These are phyloP conservation scores for Calvatia gigantea DNA, from an alignment of 768 basidiomycete species.

Conservation along the genomic window DNA sequence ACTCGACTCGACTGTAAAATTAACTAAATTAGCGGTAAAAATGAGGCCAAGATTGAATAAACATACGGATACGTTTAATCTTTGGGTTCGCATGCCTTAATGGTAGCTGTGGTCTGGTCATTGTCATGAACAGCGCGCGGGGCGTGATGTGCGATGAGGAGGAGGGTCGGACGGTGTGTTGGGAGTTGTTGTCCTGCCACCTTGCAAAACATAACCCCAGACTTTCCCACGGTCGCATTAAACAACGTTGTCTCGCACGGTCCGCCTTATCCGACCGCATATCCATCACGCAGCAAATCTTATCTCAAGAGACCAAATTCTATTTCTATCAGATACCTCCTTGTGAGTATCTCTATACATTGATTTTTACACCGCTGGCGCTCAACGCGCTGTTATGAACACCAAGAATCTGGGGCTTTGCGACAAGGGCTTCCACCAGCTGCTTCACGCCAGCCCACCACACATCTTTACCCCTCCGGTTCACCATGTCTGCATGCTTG, in stretches of 20 bases:
- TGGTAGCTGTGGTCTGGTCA: constrained; percentile 51
- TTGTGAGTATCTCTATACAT: not conserved
- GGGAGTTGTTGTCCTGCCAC: constrained; percentile 15
- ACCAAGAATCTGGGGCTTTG: constrained; percentile 53
- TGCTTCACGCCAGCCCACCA: constrained; percentile 78
- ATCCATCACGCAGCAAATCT: not conserved
- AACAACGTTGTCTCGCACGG: constrained; percentile 19
- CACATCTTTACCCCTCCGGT: constrained; percentile 69
- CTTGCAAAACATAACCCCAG: constrained; percentile 23
- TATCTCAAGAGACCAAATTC: not conserved
- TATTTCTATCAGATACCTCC: not conserved
- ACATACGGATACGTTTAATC: constrained; percentile 31
- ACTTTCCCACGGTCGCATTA: constrained; percentile 29
- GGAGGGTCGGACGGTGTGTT: constrained; percentile 12
- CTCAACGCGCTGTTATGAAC: constrained; percentile 24
- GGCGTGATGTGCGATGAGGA: constrained; percentile 14
- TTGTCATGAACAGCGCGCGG: constrained; percentile 23
- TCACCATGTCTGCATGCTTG: constrained; percentile 85
- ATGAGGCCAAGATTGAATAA: constrained; percentile 28
- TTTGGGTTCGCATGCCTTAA: constrained; percentile 46
- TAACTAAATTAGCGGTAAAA: constrained; percentile 3
- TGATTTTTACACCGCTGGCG: not conserved
- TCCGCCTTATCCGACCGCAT: not conserved
- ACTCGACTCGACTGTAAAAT: constrained; percentile 19
- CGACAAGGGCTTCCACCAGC: constrained; percentile 73